phyloP scores from a whole-genome alignment of 169 alveolate genomes.

The Babesia ovata region DNA sequence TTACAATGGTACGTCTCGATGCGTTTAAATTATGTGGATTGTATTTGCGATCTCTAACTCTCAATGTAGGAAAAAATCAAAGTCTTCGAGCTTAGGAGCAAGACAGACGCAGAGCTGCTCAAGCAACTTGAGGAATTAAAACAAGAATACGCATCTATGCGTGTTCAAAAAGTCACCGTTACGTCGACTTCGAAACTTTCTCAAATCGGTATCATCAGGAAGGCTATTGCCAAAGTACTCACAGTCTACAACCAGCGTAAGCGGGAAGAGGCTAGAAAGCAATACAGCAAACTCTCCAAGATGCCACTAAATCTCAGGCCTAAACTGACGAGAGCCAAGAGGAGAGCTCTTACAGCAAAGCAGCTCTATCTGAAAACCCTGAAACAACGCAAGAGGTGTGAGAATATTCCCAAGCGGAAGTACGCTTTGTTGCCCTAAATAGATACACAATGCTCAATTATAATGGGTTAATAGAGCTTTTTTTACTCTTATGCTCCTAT shows the following conservation, averaged over 20 bases:
- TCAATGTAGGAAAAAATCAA: constrained; percentile 77
- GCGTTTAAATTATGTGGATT: neutral
- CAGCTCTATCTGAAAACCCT: constrained; percentile 85
- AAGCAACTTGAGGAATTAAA: constrained; percentile 88
- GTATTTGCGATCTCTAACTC: neutral
- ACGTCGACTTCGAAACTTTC: constrained; percentile 88
- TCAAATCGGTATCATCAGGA: constrained; percentile 87
- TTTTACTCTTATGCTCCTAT: neutral
- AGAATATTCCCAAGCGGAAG: constrained; percentile 66
- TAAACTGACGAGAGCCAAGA: constrained; percentile 90
- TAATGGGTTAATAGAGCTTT: neutral
- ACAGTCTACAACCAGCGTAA: constrained; percentile 91
- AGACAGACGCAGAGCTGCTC: constrained; percentile 86
- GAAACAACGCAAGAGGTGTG: constrained; percentile 72
- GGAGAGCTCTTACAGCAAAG: constrained; percentile 86
- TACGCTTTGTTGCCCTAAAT: constrained; percentile 54
- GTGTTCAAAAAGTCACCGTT: constrained; percentile 90
- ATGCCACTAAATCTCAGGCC: constrained; percentile 88
- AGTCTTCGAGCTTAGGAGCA: constrained; percentile 86
- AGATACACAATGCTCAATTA: neutral
- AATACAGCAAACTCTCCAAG: constrained; percentile 80
- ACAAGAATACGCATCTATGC: constrained; percentile 88
- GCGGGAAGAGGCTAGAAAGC: constrained; percentile 83
- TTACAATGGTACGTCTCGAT: constrained; percentile 36
- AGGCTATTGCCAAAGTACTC: constrained; percentile 91